These are phyloP conservation scores for Carex kokanica DNA, from an alignment of 176 grass and related monocot species.

Conservation along the genomic window DNA sequence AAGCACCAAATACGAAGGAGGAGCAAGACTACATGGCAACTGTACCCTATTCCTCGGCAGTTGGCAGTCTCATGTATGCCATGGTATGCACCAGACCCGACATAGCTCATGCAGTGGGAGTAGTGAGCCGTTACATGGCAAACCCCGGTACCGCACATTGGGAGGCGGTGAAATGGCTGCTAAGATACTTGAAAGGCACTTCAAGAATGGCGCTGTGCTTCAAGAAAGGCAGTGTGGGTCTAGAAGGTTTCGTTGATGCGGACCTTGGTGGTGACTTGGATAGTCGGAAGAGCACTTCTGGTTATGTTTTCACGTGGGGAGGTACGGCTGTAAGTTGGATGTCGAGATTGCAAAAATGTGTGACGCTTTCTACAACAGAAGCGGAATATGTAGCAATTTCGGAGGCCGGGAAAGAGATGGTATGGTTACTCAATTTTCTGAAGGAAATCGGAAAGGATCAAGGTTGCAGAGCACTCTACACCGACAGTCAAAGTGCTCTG, in stretches of 20 bases:
- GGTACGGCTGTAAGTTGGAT: neutral
- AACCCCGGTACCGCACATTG: neutral
- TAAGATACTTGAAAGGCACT: neutral
- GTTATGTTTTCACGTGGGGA: neutral
- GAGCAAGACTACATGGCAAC: too few species aligned
- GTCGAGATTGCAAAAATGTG: neutral
- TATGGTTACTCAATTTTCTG: neutral
- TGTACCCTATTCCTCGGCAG: too few species aligned
- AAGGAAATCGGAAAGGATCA: neutral
- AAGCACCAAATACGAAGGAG: too few species aligned
- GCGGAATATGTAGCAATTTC: too few species aligned
- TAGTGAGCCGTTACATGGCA: too few species aligned
- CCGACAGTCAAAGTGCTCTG: neutral
- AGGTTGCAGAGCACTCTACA: neutral
- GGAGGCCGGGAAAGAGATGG: too few species aligned
- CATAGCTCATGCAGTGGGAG: too few species aligned
- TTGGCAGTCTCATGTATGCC: too few species aligned
- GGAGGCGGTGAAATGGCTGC: neutral
- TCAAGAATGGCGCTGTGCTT: neutral
- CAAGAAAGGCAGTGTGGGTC: neutral
- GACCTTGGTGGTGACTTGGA: neutral
- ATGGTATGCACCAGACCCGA: too few species aligned
- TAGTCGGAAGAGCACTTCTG: neutral
- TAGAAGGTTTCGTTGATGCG: neutral
- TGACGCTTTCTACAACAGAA: neutral